Evolutionary conservation across 164 flowering plant genomes (phyloP), one percentile per base, ranked within the genome.

Genomic region (Vitis cinerea): DNA sequence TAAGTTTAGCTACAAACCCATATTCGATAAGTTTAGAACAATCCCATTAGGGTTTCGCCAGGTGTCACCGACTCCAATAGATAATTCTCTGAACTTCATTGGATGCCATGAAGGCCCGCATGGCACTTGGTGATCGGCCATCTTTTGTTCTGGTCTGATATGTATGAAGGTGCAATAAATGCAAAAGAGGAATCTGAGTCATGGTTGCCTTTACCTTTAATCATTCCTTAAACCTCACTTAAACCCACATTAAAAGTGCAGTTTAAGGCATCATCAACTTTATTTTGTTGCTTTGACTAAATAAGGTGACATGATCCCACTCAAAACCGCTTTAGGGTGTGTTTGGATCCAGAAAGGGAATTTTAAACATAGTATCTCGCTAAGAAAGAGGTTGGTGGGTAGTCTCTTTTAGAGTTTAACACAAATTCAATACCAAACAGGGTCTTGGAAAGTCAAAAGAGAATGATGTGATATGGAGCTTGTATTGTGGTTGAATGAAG

Each of bases 121-220:
- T 53, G 56, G 56, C 16, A 53, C 27, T n/a, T 2, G 14, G 56
- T 53, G 14, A 37, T 6, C 44, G 27, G 27, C 27, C 27, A 23
- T 23, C 27, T 23, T 23, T 23, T 23, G 27, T 23, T 23, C 27
- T 23, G 27, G 27, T 23, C 27, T 23, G 27, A 23, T 23, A 23
- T 23, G 27, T 23, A 23, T 51, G 14, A 12, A 51, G 14, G n/a
- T 53, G 56, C n/a, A 13, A 10, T 2, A 53, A 14, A 53, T 53
- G 56, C n/a, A 53, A 56, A 19, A 19, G 59, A 56, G 59, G 59
- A 56, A 56, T 56, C 59, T 10, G 29, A 56, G 27, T 56, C 59
- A 56, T 19, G 11, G 59, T 9, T 56, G 27, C 29, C 59, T 23
- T 56, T 56, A 37, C 44, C 44, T 53, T n/a, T 56, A 56, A 56